Conservation (phyloP, 2,329 filamentous ascomycete genomes). For the Pseudocercospora crystallina region DNA sequence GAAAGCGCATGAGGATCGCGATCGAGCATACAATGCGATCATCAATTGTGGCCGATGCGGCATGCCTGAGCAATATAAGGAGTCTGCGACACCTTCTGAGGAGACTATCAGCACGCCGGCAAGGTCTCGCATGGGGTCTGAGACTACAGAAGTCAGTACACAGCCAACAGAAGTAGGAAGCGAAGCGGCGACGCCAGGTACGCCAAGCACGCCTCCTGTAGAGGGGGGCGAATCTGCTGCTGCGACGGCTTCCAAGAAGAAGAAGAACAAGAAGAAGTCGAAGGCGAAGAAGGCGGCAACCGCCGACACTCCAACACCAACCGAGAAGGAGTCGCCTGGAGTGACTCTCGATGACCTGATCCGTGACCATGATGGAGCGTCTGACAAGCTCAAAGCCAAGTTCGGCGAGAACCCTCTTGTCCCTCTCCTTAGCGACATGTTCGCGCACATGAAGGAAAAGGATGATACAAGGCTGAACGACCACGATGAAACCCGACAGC, state of each 20-base stretch:
- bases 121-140: constrained; percentile 25
- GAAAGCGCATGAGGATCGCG: constrained; percentile 32
- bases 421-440: constrained; percentile 17
- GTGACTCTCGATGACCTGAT: constrained; percentile 23
- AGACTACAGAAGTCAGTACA: constrained; percentile 27
- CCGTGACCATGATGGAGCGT: constrained; percentile 15
- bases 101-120: constrained; percentile 17
- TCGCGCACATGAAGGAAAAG: constrained; percentile 19
- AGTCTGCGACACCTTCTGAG: constrained; percentile 16
- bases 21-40: constrained; percentile 37
- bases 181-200: constrained; percentile 21
- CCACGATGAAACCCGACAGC: constrained; percentile 19
- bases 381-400: constrained; percentile 18
- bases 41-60: constrained; percentile 36
- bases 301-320: constrained; percentile 46
- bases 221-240: constrained; percentile 25
- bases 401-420: constrained; percentile 24
- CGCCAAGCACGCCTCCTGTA: constrained; percentile 13
- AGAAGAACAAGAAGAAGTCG: constrained; percentile 68
- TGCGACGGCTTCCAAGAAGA: constrained; percentile 64
- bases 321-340: constrained; percentile 12
- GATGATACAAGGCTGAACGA: constrained; percentile 19
- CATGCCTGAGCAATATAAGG: constrained; percentile 19
- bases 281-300: constrained; percentile 73
- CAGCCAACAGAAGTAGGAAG: constrained; percentile 28